phyloP scores from a whole-genome alignment of 2,329 filamentous ascomycete genomes.

The Cercospora citrullina region DNA sequence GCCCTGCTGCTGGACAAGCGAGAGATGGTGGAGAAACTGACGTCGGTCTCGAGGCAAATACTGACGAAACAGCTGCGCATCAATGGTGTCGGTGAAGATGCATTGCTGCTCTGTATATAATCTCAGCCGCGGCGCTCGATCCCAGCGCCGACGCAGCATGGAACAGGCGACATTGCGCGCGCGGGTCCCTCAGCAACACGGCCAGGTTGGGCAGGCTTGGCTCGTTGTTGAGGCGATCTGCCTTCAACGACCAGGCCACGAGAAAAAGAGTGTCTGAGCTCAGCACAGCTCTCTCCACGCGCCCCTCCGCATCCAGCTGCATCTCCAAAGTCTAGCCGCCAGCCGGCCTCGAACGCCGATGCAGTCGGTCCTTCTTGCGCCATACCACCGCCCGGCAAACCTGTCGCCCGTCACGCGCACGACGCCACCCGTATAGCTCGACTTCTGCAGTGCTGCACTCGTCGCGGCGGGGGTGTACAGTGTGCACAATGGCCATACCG shows the following conservation, averaged over 20 bases:
- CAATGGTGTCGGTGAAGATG: neutral
- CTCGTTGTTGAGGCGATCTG: conserved; percentile 1
- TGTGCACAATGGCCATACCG: neutral
- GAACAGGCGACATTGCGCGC: neutral
- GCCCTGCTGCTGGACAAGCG: neutral
- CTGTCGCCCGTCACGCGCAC: neutral
- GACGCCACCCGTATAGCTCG: neutral
- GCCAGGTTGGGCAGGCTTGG: neutral
- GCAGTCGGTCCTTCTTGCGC: neutral
- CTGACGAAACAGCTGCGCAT: neutral
- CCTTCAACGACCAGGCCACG: neutral
- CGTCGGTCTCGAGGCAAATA: neutral
- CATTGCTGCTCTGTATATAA: neutral
- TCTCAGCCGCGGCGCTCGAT: neutral
- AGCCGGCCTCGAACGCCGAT: neutral
- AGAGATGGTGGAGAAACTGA: neutral
- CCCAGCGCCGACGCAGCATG: neutral
- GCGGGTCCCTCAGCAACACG: neutral
- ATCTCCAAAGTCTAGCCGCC: neutral
- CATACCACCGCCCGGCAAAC: neutral
- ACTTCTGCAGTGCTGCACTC: neutral
- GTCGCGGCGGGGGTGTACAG: neutral
- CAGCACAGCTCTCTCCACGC: neutral
- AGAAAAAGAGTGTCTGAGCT: neutral
- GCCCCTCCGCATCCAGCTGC: neutral